A percentile compares a stretch with the other conserved stretches of the same genome.
Evolutionary conservation across 306 rosid species (phyloP).

Genomic region (Dalbergia cochinchinensis): DNA sequence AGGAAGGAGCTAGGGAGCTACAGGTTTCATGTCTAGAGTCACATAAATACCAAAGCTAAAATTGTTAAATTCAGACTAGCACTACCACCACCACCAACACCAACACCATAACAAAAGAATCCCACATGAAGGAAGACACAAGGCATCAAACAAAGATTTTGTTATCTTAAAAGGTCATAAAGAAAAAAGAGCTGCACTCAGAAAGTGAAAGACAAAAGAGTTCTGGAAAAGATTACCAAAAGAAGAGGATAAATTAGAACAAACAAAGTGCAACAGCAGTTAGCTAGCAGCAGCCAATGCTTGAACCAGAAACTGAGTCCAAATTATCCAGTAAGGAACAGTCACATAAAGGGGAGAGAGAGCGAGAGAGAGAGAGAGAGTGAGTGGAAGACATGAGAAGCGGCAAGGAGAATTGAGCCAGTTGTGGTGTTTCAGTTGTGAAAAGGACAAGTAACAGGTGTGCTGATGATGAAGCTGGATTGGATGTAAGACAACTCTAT

Average conservation of each 20-base stretch:
- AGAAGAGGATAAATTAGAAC: neutral
- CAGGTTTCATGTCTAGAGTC: neutral
- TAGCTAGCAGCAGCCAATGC: conserved; percentile 36
- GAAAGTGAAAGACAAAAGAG: conserved; percentile 2
- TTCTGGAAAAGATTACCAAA: conserved; percentile 9
- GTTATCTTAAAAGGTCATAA: neutral
- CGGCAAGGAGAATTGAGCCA: conserved; percentile 18
- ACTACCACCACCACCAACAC: neutral
- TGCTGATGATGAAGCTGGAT: conserved; percentile 44
- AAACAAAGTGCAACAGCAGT: conserved; percentile 27
- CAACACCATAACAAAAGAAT: conserved; percentile 23
- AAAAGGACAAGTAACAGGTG: conserved; percentile 53
- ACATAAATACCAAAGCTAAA: neutral
- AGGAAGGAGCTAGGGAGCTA: neutral
- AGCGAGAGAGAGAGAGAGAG: conserved; percentile 18
- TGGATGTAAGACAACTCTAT: neutral
- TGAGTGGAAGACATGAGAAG: conserved; percentile 32
- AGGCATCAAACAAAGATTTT: conserved; percentile 28
- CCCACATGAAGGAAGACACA: conserved; percentile 35
- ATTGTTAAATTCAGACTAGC: neutral
- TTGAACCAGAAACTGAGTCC: conserved; percentile 43
- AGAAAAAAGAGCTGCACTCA: conserved; percentile 31
- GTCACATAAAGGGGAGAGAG: conserved; percentile 12
- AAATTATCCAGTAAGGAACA: conserved; percentile 42
- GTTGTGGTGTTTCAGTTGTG: conserved; percentile 52